Percentiles rank a stretch among this genome's conserved stretches.
Evolutionary conservation across 169 alveolate genomes (phyloP).

Genomic region (Eimeria falciformis): DNA sequence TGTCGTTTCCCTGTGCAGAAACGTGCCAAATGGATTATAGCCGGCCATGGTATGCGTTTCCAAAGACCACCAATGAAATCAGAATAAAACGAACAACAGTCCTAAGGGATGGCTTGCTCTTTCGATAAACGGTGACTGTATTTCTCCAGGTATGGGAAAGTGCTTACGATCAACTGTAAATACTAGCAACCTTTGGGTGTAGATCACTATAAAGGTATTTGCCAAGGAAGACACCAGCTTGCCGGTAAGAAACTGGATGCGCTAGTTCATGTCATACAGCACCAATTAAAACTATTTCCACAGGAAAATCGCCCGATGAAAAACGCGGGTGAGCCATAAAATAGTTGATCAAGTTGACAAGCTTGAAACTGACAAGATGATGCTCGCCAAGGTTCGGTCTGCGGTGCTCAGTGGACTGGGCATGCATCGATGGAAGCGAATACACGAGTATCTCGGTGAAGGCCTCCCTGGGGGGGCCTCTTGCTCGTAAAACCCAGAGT

Average conservation of each 20-base stretch:
- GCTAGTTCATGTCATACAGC: neutral
- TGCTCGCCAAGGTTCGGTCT: conserved; percentile 41
- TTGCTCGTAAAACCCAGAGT: too few relatives aligned
- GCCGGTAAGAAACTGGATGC: neutral
- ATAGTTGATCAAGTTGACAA: neutral
- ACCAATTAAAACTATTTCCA: neutral
- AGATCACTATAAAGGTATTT: conserved; percentile 58
- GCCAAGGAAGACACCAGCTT: conserved; percentile 48
- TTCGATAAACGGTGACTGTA: conserved; percentile 10
- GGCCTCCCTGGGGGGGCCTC: too few relatives aligned
- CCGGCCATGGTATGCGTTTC: conserved; percentile 43
- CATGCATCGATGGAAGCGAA: conserved; percentile 3
- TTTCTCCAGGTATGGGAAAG: conserved; percentile 39
- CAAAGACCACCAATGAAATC: neutral
- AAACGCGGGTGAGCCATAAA: neutral
- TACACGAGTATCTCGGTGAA: neutral
- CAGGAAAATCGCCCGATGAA: conserved; percentile 16
- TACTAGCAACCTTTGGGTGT: neutral
- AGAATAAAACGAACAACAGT: conserved; percentile 6
- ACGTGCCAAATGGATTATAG: conserved; percentile 32
- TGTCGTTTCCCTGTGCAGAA: conserved; percentile 52
- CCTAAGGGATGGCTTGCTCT: conserved; percentile 67
- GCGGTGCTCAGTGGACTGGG: conserved; percentile 32
- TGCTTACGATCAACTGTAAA: neutral
- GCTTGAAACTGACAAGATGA: neutral